Evolutionary conservation across 306 rosid genomes (phyloP), one percentile per base, ranked within the genome.

Genomic region (Mimosa bimucronata): DNA sequence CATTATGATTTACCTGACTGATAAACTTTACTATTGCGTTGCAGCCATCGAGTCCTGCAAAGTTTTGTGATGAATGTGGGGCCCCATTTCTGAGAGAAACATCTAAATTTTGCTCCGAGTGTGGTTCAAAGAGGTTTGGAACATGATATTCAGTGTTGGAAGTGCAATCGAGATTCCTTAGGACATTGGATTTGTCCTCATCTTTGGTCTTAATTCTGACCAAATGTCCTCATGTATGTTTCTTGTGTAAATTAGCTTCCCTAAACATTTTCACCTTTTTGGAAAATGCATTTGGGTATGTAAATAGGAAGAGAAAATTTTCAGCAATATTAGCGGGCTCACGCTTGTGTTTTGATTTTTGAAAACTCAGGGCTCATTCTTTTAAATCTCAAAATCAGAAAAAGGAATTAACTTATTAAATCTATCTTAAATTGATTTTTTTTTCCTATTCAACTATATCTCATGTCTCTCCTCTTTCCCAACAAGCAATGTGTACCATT

Each of bases 51-150:
- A 88, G 88, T 82, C 94, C 87, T 40, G 96, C 98, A 28, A 95
- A 92, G 87, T 95, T 82, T 84, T 95, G 98, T 48, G 96, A 95
- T 41, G 97, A 95, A 88, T 95, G 98, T 61, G 98, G 97, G 6
- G 91, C 93, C 38, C 96, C 73, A 30, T 92, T 91, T 89, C 64
- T 91, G 83, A 89, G 97, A 90, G 98, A 95, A 84, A 89, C 97
- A 37, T 95, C 98, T 0, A 95, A 91, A 79, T 95, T 91, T 87
- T 95, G 98, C 90, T 90, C 97, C 0, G 96, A 91, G 74, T 95
- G 98, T 34, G 98, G 98, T 71, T 89, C 88, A 10, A 95, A 95
- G 94, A 85, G 98, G 77, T 79, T 92, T 77, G 97, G 97, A 73
- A 88, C 77, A 67, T 94, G 82, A 87, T 58, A 66, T 44, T 31